Conservation (phyloP, 345 rosid species). For the Brassica cretica region DNA sequence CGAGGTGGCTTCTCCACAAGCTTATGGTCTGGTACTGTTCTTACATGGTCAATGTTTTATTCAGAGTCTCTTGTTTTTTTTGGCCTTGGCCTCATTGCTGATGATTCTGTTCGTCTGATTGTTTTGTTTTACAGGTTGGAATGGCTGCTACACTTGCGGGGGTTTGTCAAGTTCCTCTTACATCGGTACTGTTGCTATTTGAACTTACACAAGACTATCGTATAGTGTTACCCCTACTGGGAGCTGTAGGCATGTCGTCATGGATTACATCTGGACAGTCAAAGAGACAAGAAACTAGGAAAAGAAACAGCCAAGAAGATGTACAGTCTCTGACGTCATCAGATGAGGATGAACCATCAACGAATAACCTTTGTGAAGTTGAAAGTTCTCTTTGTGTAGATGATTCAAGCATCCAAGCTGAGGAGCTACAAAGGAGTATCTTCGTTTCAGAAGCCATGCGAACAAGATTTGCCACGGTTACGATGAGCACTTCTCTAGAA, state of each 20-base stretch:
- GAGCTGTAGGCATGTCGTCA: slow-evolving; percentile 91
- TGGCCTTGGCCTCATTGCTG: slow-evolving; percentile 19
- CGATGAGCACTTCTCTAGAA: slow-evolving; percentile 60
- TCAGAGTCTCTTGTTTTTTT: neutral
- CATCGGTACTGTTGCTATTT: slow-evolving; percentile 82
- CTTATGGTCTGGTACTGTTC: slow-evolving; percentile 88
- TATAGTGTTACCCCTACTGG: slow-evolving; percentile 82
- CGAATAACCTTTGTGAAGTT: slow-evolving; percentile 69
- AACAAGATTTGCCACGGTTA: slow-evolving; percentile 70
- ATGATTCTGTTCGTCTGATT: slow-evolving; percentile 10
- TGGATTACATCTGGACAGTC: slow-evolving; percentile 87
- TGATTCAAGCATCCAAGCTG: slow-evolving; percentile 42
- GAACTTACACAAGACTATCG: slow-evolving; percentile 93
- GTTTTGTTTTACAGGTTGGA: slow-evolving; percentile 65
- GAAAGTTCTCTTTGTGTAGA: slow-evolving; percentile 88
- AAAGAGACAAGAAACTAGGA: slow-evolving; percentile 51
- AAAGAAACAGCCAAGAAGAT: slow-evolving; percentile 36
- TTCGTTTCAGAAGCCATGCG: slow-evolving; percentile 90
- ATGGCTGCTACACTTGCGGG: slow-evolving; percentile 99
- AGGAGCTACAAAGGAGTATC: slow-evolving; percentile 49
- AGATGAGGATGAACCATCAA: slow-evolving; percentile 39
- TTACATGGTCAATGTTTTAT: slow-evolving; percentile 10
- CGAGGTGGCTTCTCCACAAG: slow-evolving; percentile 95
- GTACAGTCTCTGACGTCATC: slow-evolving; percentile 41
- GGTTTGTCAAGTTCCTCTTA: slow-evolving; percentile 97